Evolutionary conservation across 345 rosid species (phyloP).

Genomic region (Pistacia integerrima): DNA sequence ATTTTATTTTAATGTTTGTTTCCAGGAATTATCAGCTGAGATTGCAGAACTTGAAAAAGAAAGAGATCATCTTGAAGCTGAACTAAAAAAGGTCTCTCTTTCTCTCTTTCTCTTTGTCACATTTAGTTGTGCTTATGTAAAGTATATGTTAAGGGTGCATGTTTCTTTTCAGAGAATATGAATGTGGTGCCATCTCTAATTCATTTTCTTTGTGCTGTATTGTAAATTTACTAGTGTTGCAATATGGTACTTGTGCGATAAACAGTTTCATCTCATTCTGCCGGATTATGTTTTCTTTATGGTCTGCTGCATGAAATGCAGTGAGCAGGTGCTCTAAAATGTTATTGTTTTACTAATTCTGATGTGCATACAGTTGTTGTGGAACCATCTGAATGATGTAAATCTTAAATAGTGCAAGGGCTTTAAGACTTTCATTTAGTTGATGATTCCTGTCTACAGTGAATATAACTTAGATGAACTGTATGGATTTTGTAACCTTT

Average conservation of each 20-base stretch:
- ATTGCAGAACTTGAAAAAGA: constrained; percentile 72
- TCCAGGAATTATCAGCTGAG: constrained; percentile 86
- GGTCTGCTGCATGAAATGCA: background rate
- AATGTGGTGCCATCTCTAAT: background rate
- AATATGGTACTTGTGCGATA: background rate
- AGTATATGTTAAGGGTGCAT: background rate
- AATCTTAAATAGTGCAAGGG: background rate
- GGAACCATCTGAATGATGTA: background rate
- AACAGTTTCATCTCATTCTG: constrained; percentile 2
- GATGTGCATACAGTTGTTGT: background rate
- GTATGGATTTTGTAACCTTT: background rate
- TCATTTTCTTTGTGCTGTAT: background rate
- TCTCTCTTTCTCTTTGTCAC: background rate
- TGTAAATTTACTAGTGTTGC: background rate
- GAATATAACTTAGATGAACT: background rate
- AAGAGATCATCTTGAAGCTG: constrained; percentile 90
- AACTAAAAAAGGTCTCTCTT: constrained; percentile 69
- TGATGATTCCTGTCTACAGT: background rate
- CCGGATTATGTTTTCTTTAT: background rate
- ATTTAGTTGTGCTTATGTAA: background rate
- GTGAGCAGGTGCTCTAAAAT: background rate
- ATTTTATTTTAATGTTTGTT: constrained; percentile 14
- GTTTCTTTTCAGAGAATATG: background rate
- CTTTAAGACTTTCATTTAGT: background rate
- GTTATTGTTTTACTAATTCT: background rate